Evolutionary conservation across 2,329 filamentous ascomycete genomes (phyloP).

Genomic region (Achaetomium macrosporum): DNA sequence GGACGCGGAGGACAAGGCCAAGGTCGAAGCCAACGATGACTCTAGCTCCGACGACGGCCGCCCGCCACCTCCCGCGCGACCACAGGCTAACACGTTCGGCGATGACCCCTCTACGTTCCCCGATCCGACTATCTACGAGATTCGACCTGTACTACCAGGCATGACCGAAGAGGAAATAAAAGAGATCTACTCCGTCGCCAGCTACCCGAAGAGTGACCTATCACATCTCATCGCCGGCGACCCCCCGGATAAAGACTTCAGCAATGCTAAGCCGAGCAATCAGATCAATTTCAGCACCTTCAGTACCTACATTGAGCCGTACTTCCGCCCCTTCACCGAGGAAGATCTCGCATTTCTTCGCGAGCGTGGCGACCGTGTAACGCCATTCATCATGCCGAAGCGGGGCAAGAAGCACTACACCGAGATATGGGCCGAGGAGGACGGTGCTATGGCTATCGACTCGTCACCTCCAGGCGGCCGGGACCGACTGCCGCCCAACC

Average conservation of each 20-base stretch:
- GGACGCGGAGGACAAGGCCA: constrained; percentile 51
- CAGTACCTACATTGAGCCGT: constrained; percentile 85
- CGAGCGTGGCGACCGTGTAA: constrained; percentile 78
- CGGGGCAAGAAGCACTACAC: constrained; percentile 80
- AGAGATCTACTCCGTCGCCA: constrained; percentile 79
- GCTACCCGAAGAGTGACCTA: constrained; percentile 76
- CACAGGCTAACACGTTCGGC: constrained; percentile 83
- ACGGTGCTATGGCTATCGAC: constrained; percentile 72
- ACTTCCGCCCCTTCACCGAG: constrained; percentile 81
- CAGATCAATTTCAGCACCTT: constrained; percentile 95
- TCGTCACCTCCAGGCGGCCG: constrained; percentile 49
- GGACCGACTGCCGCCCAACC: constrained; percentile 69
- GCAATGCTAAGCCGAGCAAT: constrained; percentile 83
- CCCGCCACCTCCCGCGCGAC: constrained; percentile 57
- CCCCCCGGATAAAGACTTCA: constrained; percentile 92
- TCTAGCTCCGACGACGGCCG: constrained; percentile 53
- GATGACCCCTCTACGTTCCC: constrained; percentile 86
- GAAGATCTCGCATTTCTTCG: constrained; percentile 91
- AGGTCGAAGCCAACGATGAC: constrained; percentile 30
- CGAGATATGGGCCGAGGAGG: constrained; percentile 91
- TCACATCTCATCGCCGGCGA: constrained; percentile 80
- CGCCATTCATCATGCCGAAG: constrained; percentile 79
- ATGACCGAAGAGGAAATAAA: constrained; percentile 84
- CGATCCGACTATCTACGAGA: constrained; percentile 93
- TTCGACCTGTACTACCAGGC: constrained; percentile 63